Percentiles rank a stretch among this genome's conserved stretches.
These are phyloP conservation scores for Arabis hirsuta DNA, from an alignment of 345 rosid species.

Conservation along the genomic window DNA sequence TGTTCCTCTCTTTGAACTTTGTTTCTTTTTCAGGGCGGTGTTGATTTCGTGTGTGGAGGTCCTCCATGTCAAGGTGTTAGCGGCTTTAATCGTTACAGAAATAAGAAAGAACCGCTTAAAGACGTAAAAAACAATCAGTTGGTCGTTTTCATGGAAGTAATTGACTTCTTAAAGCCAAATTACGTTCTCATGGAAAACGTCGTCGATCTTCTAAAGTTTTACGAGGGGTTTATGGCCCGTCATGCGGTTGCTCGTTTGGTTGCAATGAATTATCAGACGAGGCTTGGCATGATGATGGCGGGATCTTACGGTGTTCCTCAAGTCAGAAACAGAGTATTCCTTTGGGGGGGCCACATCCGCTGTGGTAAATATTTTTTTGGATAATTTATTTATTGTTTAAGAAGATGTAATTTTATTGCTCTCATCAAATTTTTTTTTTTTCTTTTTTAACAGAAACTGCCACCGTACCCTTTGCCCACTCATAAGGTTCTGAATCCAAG, in stretches of 20 bases:
- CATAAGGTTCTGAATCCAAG: slow-evolving; percentile 43
- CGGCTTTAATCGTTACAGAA: slow-evolving; percentile 50
- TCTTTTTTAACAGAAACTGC: slow-evolving; percentile 47
- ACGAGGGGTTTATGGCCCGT: slow-evolving; percentile 46
- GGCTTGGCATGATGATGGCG: slow-evolving; percentile 57
- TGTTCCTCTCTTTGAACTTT: background rate
- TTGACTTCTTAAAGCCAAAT: slow-evolving; percentile 50
- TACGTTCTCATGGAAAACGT: slow-evolving; percentile 64
- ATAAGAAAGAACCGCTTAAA: slow-evolving; percentile 40
- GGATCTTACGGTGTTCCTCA: slow-evolving; percentile 60
- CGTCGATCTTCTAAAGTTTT: slow-evolving; percentile 52
- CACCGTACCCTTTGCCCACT: slow-evolving; percentile 56
- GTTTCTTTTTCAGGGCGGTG: slow-evolving; percentile 42
- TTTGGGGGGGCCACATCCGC: slow-evolving; percentile 58
- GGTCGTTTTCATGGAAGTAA: slow-evolving; percentile 43
- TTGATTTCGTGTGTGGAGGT: slow-evolving; percentile 49
- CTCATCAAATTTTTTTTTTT: too few relatives aligned
- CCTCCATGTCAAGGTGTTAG: slow-evolving; percentile 58
- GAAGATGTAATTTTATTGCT: background rate
- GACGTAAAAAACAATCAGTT: slow-evolving; percentile 46
- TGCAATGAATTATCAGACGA: slow-evolving; percentile 51
- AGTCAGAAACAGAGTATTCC: slow-evolving; percentile 48
- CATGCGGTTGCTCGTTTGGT: slow-evolving; percentile 54
- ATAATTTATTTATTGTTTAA: background rate
- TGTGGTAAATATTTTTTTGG: slow-evolving; percentile 40